Conservation (phyloP, 106 monocot species). For the Dendrobium catenatum region DNA sequence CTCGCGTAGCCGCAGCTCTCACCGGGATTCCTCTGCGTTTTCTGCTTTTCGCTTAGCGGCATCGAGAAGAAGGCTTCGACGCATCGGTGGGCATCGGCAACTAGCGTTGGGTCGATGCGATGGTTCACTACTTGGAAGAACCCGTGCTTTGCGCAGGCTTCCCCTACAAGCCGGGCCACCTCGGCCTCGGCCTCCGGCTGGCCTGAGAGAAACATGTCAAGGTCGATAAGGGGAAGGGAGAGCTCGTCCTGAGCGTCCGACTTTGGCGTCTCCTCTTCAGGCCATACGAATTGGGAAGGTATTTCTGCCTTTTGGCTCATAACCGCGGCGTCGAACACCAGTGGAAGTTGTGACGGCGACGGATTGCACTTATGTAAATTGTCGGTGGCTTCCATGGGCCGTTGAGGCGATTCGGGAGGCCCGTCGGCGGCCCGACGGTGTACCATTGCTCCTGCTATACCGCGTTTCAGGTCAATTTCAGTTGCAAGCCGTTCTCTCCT, state of each 20-base stretch:
- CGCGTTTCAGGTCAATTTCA: not conserved
- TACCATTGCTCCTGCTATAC: not conserved
- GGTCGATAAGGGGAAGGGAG: slow-evolving; percentile 64
- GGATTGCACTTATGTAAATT: not conserved
- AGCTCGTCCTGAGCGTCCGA: slow-evolving; percentile 48
- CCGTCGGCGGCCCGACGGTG: not conserved
- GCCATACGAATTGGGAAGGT: slow-evolving; percentile 65
- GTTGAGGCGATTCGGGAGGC: not conserved
- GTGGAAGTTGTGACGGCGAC: not conserved
- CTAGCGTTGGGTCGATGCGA: slow-evolving; percentile 40
- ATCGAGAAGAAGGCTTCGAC: slow-evolving; percentile 56
- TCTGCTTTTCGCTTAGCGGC: slow-evolving; percentile 65
- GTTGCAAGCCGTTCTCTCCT: not conserved
- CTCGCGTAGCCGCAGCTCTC: slow-evolving; percentile 93
- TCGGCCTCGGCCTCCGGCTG: slow-evolving; percentile 12
- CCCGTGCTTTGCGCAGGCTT: slow-evolving; percentile 70
- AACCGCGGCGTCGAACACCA: slow-evolving; percentile 41
- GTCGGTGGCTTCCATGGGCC: not conserved
- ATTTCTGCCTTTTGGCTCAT: slow-evolving; percentile 32
- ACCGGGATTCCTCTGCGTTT: slow-evolving; percentile 45
- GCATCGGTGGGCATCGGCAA: slow-evolving; percentile 57
- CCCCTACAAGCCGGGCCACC: slow-evolving; percentile 20
- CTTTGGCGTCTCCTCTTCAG: slow-evolving; percentile 45
- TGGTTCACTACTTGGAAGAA: slow-evolving; percentile 96
- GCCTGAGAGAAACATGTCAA: slow-evolving; percentile 19